Evolutionary conservation across 495 filamentous ascomycete species (phyloP).

Genomic region (Aspergillus campestris): DNA sequence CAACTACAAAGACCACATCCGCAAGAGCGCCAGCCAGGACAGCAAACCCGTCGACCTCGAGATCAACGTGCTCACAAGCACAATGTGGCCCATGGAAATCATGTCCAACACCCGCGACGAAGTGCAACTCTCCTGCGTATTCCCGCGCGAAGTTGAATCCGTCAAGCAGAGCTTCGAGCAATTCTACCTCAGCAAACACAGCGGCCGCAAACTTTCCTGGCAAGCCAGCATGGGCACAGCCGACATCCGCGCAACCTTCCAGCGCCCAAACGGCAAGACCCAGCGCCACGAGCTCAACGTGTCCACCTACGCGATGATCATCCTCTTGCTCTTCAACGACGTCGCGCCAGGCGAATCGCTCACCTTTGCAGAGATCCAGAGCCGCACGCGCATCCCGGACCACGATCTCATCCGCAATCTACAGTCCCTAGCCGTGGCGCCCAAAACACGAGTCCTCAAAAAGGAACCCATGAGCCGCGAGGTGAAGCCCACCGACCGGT

Average conservation of each 20-base stretch:
- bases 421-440: constrained; percentile 76
- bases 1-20: constrained; percentile 63
- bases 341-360: constrained; percentile 53
- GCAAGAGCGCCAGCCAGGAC: constrained; percentile 53
- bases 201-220: constrained; percentile 83
- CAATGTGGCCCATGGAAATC: constrained; percentile 86
- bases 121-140: constrained; percentile 48
- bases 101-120: constrained; percentile 58
- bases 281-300: constrained; percentile 85
- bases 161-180: constrained; percentile 81
- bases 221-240: constrained; percentile 72
- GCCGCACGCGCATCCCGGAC: constrained; percentile 70
- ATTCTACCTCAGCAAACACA: constrained; percentile 83
- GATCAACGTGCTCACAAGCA: constrained; percentile 81
- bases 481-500: constrained; percentile 70
- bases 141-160: constrained; percentile 64
- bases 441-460: constrained; percentile 69
- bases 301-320: constrained; percentile 85
- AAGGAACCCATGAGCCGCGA: constrained; percentile 81
- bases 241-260: constrained; percentile 74
- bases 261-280: constrained; percentile 61
- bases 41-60: constrained; percentile 64
- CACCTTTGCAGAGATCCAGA: constrained; percentile 79
- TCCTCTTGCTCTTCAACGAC: constrained; percentile 85
- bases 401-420: constrained; percentile 74